These are phyloP conservation scores for Ophiostoma quercus DNA, from an alignment of 2,329 filamentous ascomycete species.

Conservation along the genomic window DNA sequence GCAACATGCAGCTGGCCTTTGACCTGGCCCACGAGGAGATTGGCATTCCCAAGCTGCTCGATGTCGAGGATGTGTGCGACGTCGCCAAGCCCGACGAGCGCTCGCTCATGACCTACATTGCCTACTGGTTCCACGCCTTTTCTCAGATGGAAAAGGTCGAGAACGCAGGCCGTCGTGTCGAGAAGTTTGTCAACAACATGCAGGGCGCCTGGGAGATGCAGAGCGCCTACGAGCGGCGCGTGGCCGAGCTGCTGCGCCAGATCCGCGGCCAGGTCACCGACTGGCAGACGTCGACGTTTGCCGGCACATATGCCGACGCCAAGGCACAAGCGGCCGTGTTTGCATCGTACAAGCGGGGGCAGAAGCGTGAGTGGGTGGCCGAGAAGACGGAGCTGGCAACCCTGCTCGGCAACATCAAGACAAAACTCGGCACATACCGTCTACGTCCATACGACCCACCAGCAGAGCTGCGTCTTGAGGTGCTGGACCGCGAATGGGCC, in stretches of 20 bases:
- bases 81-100: conserved; percentile 93
- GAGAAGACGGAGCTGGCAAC: conserved; percentile 96
- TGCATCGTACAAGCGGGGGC: conserved; percentile 79
- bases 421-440: conserved; percentile 91
- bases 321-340: conserved; percentile 81
- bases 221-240: conserved; percentile 85
- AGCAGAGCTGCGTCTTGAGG: conserved; percentile 71
- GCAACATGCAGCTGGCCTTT: conserved; percentile 97
- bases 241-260: conserved; percentile 72
- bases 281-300: conserved; percentile 78
- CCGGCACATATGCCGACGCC: conserved; percentile 87
- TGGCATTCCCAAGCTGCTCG: conserved; percentile 88
- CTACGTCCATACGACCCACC: conserved; percentile 88
- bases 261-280: conserved; percentile 66
- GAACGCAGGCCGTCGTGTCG: conserved; percentile 89
- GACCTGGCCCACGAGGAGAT: conserved; percentile 95
- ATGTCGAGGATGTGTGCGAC: conserved; percentile 97
- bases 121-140: conserved; percentile 99
- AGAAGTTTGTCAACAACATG: conserved; percentile 99
- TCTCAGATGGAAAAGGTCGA: conserved; percentile 98
- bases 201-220: conserved; percentile 99
- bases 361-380: conserved; percentile 93
- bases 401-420: conserved; percentile 95
- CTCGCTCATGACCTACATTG: conserved; percentile 98
- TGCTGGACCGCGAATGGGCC: conserved; percentile 77